A percentile compares a stretch with the other conserved stretches of the same genome.
phyloP scores from a whole-genome alignment of 495 filamentous ascomycete genomes.

The Staphylotrichum longicolle region DNA sequence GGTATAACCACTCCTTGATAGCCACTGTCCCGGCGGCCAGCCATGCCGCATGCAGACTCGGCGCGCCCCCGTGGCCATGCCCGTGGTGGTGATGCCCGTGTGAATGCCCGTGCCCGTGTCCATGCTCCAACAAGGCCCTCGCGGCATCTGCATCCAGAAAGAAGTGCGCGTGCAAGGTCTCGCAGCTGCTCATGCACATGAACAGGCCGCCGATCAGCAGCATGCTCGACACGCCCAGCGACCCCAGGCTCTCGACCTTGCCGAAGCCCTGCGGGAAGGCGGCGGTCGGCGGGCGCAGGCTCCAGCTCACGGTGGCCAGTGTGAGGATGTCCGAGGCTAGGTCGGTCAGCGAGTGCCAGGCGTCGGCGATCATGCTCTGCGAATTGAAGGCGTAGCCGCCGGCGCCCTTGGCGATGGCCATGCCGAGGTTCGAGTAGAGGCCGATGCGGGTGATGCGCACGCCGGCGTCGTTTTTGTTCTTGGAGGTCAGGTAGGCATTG shows the following conservation, averaged over 20 bases:
- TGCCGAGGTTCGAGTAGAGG: constrained; percentile 83
- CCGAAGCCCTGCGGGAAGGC: constrained; percentile 88
- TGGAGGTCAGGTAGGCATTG: constrained; percentile 83
- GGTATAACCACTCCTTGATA: constrained; percentile 95
- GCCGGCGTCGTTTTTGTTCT: constrained; percentile 87
- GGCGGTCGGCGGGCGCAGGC: constrained; percentile 74
- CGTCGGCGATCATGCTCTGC: constrained; percentile 89
- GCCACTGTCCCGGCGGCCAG: constrained; percentile 86
- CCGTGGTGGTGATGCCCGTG: constrained; percentile 56
- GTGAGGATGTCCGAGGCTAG: constrained; percentile 93
- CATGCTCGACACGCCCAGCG: constrained; percentile 86
- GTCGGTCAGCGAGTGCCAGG: constrained; percentile 91
- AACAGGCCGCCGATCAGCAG: constrained; percentile 83
- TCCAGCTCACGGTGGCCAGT: constrained; percentile 88
- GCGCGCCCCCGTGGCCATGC: constrained; percentile 64
- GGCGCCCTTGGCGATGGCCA: constrained; percentile 89
- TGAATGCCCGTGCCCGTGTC: constrained; percentile 51
- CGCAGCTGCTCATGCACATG: constrained; percentile 78
- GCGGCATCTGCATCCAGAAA: constrained; percentile 64
- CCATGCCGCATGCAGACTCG: constrained; percentile 92
- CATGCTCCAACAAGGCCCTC: constrained; percentile 57
- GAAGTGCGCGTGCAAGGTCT: constrained; percentile 75
- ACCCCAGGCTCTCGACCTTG: constrained; percentile 94
- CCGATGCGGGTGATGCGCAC: constrained; percentile 94
- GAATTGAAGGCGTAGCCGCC: constrained; percentile 94